Evolutionary conservation across 1,284 basidiomycete species (phyloP).

Genomic region (Sutorius eximius): DNA sequence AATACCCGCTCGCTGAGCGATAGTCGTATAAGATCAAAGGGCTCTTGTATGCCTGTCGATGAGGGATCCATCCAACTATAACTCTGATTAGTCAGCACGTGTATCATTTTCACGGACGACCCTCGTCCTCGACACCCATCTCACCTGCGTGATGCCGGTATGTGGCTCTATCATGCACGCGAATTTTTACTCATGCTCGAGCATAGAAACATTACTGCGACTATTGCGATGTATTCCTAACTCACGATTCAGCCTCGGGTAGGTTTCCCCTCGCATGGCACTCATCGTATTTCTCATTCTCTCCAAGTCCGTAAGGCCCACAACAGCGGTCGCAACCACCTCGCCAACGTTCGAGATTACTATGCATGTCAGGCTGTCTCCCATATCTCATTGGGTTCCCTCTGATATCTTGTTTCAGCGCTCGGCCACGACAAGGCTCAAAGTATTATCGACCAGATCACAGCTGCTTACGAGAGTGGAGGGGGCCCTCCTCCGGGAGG

Average conservation of each 20-base stretch:
- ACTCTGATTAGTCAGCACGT: conserved; percentile 34
- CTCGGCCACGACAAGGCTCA: conserved; percentile 96
- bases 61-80: conserved; percentile 62
- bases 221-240: conserved; percentile 90
- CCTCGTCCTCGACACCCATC: conserved; percentile 18
- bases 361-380: conserved; percentile 74
- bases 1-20: conserved; percentile 96
- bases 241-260: conserved; percentile 89
- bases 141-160: conserved; percentile 30
- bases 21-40: conserved; percentile 96
- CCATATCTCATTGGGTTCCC: background rate
- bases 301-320: conserved; percentile 91
- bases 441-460: conserved; percentile 95
- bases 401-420: conserved; percentile 46
- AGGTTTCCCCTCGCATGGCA: conserved; percentile 15
- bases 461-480: conserved; percentile 83
- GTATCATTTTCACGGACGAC: conserved; percentile 17
- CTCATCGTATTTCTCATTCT: conserved; percentile 9
- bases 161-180: conserved; percentile 5
- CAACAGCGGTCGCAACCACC: conserved; percentile 95
- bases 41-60: conserved; percentile 84
- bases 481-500: conserved; percentile 83
- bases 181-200: conserved; percentile 1
- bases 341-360: conserved; percentile 95
- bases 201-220: conserved; percentile 87